Base-by-base conservation (phyloP, 208 protist species). In the Leishmania lainsoni region DNA sequence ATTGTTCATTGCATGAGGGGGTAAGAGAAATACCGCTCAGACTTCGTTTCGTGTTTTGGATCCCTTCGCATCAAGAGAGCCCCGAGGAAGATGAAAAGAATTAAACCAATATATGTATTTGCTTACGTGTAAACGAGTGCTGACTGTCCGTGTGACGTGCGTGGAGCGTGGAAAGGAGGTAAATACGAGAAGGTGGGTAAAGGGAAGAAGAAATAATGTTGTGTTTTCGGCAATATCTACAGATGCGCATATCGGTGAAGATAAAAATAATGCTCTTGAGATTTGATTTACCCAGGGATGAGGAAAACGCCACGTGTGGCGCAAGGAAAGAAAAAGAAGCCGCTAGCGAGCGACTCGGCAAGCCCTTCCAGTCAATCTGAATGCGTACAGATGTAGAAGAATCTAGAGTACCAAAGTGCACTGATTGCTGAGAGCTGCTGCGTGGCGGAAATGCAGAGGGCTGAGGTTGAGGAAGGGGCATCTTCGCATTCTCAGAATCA, bases 11-110 rank as follows among this genome's bases (percentile, higher is more conserved):
- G 8, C 48, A 12, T 45, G 42, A 32, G 22, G 42, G 2, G 17
- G 35, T 29, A 49, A 10, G 1, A 14, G 20, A 14, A 1, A 49
- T 26, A 29, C 14, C n/a, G 22, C 56, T 10, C 22, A 17, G 56
- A 17, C 22, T 29, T 10, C 8, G 56, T 8, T 35, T 69, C 32
- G n/a, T 42, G 20, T 14, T 14, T 39, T 51, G 10, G 32, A 29
- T n/a, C 80, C 76, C 75, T 54, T 83, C 81, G 22, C 48, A 35
- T 29, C 51, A 52, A 80, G 35, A 39, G 14, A 70, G 65, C 14
- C 14, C 8, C 56, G 20, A 78, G 74, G 71, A 51, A 79, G 69
- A 63, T 20, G 6, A 66, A 22, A 77, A 61, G 51, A 69, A 10
- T 74, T 16, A 66, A 88, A n/a, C 61, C 76, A 65, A 52, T 5